Evolutionary conservation across 768 basidiomycete species (phyloP).

Genomic region (Auricularia sp.): DNA sequence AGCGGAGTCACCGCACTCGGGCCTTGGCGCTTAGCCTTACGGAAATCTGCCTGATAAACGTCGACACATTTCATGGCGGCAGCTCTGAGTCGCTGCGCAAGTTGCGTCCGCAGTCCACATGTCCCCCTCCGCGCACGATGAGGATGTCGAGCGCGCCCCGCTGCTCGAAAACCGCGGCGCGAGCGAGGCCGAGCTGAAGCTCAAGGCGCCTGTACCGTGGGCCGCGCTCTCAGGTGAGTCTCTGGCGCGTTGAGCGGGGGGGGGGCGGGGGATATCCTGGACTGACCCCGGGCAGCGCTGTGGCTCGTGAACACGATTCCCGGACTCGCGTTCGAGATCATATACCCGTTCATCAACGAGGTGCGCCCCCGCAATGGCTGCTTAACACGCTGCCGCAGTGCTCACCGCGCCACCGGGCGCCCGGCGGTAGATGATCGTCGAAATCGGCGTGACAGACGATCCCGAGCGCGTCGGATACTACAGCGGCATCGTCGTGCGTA

Average conservation of each 20-base stretch:
- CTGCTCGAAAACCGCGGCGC: not conserved
- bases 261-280: not conserved
- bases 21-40: not conserved
- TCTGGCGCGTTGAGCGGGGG: not conserved
- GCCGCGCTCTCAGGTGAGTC: not conserved
- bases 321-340: slow-evolving; percentile 1
- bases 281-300: not conserved
- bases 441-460: slow-evolving; percentile 12
- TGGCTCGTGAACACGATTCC: not conserved
- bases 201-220: not conserved
- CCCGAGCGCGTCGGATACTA: slow-evolving; percentile 14
- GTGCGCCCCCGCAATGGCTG: not conserved
- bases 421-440: slow-evolving; percentile 11
- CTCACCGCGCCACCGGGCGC: too few species aligned
- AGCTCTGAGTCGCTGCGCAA: not conserved
- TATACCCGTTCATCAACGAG: not conserved
- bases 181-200: not conserved
- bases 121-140: not conserved
- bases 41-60: not conserved
- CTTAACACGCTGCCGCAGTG: not conserved
- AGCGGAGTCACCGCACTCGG: not conserved
- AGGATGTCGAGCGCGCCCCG: not conserved
- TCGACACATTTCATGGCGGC: not conserved
- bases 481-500: slow-evolving; percentile 10
- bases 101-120: not conserved